Conservation (phyloP, 768 basidiomycete genomes). For the Pilatotrama ljubarskyi region DNA sequence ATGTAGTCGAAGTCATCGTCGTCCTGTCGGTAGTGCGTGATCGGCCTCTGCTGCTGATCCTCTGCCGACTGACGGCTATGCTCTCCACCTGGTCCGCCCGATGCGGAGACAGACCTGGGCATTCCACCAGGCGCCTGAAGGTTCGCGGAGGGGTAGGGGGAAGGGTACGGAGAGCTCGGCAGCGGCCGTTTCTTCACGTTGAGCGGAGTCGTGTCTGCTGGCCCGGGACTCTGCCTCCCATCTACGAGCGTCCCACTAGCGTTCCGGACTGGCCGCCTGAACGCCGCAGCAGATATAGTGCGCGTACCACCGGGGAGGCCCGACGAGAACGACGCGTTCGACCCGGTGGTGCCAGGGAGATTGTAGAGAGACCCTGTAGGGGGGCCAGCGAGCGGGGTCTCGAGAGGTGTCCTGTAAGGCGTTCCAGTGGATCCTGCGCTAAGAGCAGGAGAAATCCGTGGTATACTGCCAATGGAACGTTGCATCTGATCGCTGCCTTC, state of each 20-base stretch:
- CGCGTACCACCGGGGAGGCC: conserved; percentile 35
- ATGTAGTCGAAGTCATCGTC: conserved; percentile 61
- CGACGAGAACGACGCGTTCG: conserved; percentile 29
- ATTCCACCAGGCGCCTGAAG: conserved; percentile 4
- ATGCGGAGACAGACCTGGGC: conserved; percentile 1
- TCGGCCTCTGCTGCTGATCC: conserved; percentile 4
- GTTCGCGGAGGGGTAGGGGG: conserved; percentile 14
- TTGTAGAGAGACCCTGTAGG: conserved; percentile 25
- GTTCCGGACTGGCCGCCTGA: conserved; percentile 50
- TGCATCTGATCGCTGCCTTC: conserved; percentile 29
- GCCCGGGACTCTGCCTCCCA: conserved; percentile 18
- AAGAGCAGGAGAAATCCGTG: conserved; percentile 24
- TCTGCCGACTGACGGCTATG: neutral
- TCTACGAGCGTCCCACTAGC: conserved; percentile 22
- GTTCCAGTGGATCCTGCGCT: conserved; percentile 22
- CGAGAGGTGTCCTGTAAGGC: conserved; percentile 48
- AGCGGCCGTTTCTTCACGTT: conserved; percentile 49
- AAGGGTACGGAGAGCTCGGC: conserved; percentile 45
- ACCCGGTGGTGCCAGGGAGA: conserved; percentile 16
- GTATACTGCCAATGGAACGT: conserved; percentile 11
- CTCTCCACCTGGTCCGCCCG: conserved; percentile 17
- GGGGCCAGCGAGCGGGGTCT: conserved; percentile 40
- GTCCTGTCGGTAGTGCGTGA: conserved; percentile 28
- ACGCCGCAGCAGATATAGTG: conserved; percentile 77
- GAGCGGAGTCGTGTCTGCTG: conserved; percentile 49